phyloP scores from a whole-genome alignment of 1,284 basidiomycete species.

The Gomphus sp. region DNA sequence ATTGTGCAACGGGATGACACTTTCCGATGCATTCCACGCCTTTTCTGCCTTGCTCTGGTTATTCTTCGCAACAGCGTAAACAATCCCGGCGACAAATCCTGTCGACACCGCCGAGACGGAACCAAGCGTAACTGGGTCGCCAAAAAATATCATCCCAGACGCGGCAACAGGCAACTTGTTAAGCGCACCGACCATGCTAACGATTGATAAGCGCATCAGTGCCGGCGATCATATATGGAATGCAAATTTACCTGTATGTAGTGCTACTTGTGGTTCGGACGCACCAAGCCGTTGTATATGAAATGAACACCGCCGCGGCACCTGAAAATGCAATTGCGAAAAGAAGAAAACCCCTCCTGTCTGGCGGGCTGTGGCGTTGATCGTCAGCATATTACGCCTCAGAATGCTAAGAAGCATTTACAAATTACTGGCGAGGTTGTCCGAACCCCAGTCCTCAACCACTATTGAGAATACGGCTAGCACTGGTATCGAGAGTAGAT shows the following conservation, averaged over 20 bases:
- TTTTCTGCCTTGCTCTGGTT: constrained; percentile 69
- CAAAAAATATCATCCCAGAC: constrained; percentile 93
- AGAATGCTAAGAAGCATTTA: constrained; percentile 22
- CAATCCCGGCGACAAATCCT: constrained; percentile 87
- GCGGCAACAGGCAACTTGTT: constrained; percentile 98
- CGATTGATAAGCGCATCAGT: constrained; percentile 9
- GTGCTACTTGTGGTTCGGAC: constrained; percentile 94
- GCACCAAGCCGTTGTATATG: constrained; percentile 99
- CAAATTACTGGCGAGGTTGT: constrained; percentile 83
- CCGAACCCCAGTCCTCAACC: constrained; percentile 85
- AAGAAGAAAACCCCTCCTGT: constrained; percentile 73
- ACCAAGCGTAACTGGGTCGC: constrained; percentile 79
- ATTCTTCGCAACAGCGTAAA: constrained; percentile 87
- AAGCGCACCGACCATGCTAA: constrained; percentile 96
- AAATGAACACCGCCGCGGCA: constrained; percentile 94
- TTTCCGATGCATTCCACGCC: constrained; percentile 32
- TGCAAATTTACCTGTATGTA: constrained; percentile 71
- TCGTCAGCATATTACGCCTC: constrained; percentile 6
- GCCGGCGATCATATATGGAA: constrained; percentile 2
- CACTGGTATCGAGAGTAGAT: constrained; percentile 90
- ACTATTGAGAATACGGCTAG: constrained; percentile 78
- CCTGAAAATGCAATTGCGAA: constrained; percentile 93
- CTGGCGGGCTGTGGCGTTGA: constrained; percentile 57
- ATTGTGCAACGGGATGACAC: constrained; percentile 44
- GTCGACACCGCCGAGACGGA: constrained; percentile 82